Evolutionary conservation across 73 alveolate genomes (phyloP).

Genomic region (Effrenium voratum): DNA sequence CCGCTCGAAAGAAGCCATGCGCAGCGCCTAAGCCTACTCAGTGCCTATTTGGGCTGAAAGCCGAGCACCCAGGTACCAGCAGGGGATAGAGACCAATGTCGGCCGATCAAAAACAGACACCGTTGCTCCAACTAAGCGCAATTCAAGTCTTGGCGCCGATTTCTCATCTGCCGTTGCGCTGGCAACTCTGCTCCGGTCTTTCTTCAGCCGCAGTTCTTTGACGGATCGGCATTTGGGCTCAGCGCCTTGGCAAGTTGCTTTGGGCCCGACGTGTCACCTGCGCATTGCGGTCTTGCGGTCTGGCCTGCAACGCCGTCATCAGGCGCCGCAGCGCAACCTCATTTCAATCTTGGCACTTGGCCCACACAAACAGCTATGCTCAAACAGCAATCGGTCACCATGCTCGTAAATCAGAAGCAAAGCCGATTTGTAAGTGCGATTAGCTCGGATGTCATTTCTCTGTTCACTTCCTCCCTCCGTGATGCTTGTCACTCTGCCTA

Average conservation of each 20-base stretch:
- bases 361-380: too few relatives aligned
- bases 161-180: neutral
- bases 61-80: neutral
- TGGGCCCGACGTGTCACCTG: too few relatives aligned
- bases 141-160: neutral
- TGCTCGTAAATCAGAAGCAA: too few relatives aligned
- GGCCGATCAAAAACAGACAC: neutral
- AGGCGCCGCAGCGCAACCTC: slow-evolving; percentile 56
- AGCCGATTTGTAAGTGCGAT: too few relatives aligned
- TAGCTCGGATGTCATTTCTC: too few relatives aligned
- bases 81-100: neutral
- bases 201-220: slow-evolving; percentile 64
- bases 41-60: neutral
- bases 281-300: neutral
- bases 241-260: slow-evolving; percentile 29
- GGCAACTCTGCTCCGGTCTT: neutral
- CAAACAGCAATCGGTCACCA: too few relatives aligned
- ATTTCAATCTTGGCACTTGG: too few relatives aligned
- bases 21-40: neutral
- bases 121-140: neutral
- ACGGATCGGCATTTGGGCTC: slow-evolving; percentile 58
- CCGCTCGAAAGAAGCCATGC: neutral
- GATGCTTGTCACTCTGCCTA: too few relatives aligned
- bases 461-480: too few relatives aligned
- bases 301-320: slow-evolving; percentile 52